A percentile compares a stretch with the other conserved stretches of the same genome.
phyloP scores from a whole-genome alignment of 139 green algal genomes.

The Asterochloris sp. region DNA sequence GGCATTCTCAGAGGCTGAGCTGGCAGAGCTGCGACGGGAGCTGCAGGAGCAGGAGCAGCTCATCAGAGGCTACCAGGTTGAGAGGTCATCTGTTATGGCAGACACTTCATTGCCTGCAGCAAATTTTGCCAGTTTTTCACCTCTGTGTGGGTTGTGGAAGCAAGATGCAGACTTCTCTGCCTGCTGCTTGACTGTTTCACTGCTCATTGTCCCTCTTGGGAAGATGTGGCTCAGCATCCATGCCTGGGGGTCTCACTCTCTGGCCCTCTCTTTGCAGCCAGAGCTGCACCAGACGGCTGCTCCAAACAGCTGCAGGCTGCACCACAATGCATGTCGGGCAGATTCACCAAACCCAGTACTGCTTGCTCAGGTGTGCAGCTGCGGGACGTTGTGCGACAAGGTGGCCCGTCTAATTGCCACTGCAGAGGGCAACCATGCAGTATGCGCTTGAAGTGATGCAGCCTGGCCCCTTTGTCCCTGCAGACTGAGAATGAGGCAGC shows the following conservation, averaged over 20 bases:
- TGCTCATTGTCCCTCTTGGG: background rate
- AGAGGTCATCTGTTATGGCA: background rate
- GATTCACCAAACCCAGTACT: background rate
- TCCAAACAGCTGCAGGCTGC: too few species aligned
- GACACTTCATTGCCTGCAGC: background rate
- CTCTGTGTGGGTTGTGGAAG: background rate
- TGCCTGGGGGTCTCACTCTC: background rate
- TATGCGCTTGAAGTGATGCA: too few species aligned
- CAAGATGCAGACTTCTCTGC: background rate
- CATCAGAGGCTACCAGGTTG: constrained; percentile 46
- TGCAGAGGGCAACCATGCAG: background rate
- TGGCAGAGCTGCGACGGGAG: constrained; percentile 40
- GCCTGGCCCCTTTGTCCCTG: background rate
- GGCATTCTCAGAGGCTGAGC: constrained; percentile 38
- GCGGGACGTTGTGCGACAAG: too few species aligned
- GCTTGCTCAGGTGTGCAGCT: background rate
- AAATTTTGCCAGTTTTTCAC: background rate
- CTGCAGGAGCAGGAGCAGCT: constrained; percentile 51
- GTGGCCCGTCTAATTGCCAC: background rate
- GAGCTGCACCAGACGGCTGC: too few species aligned
- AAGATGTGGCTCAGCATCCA: background rate
- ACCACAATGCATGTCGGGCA: background rate
- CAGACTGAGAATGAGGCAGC: constrained; percentile 52
- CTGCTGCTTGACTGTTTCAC: background rate
- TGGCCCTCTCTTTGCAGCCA: too few species aligned